A percentile compares a stretch with the other conserved stretches of the same genome.
phyloP scores from a whole-genome alignment of 1,284 basidiomycete species.

The Trichosporon sp. region DNA sequence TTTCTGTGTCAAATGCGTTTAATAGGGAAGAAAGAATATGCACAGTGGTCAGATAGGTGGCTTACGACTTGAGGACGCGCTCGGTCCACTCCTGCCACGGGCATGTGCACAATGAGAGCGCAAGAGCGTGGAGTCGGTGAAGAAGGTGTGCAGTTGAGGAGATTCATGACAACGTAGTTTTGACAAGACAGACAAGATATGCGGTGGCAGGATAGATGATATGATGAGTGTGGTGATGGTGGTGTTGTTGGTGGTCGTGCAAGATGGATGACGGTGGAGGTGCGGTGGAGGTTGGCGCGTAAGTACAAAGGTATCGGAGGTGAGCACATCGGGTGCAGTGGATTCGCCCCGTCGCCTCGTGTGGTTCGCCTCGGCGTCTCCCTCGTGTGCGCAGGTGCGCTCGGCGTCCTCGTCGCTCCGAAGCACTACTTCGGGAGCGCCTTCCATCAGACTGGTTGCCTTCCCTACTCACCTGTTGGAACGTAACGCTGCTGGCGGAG shows the following conservation, averaged over 20 bases:
- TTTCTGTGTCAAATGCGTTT: neutral
- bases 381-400: neutral
- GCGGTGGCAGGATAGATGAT: neutral
- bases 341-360: neutral
- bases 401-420: neutral
- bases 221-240: neutral
- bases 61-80: constrained; percentile 1
- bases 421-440: constrained; percentile 5
- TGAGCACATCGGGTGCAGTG: neutral
- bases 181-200: neutral
- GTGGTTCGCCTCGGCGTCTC: neutral
- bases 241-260: neutral
- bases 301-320: neutral
- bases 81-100: neutral
- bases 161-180: neutral
- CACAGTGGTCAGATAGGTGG: neutral
- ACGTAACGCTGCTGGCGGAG: constrained; percentile 48
- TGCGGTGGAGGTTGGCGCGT: neutral
- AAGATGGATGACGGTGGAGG: neutral
- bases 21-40: neutral
- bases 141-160: neutral
- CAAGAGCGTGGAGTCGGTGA: neutral
- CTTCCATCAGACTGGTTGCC: neutral
- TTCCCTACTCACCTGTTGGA: constrained; percentile 39
- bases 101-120: neutral